Evolutionary conservation across 306 rosid genomes (phyloP).

Genomic region (Lathyrus aphaca): DNA sequence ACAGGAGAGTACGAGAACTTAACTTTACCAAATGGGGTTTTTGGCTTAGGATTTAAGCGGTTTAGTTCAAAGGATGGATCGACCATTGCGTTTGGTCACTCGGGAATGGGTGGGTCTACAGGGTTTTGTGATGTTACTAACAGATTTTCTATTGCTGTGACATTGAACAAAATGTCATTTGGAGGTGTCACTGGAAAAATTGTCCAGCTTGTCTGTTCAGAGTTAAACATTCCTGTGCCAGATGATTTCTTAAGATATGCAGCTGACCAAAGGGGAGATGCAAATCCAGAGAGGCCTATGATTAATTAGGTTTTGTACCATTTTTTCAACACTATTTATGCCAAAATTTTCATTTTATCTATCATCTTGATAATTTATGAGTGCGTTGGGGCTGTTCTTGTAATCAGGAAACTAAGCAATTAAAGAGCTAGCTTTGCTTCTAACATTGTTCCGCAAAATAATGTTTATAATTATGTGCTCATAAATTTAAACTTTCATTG

Average conservation of each 20-base stretch:
- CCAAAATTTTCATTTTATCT: constrained; percentile 13
- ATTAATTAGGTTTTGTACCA: constrained; percentile 56
- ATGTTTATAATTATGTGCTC: constrained; percentile 29
- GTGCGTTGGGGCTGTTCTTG: neutral
- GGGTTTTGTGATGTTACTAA: constrained; percentile 73
- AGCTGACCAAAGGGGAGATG: constrained; percentile 42
- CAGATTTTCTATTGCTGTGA: constrained; percentile 80
- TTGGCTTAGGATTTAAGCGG: constrained; percentile 87
- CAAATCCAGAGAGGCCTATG: constrained; percentile 50
- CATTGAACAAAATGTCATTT: constrained; percentile 79
- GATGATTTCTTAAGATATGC: constrained; percentile 54
- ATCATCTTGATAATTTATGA: constrained; percentile 5
- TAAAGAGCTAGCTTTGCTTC: neutral
- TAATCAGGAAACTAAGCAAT: constrained; percentile 4
- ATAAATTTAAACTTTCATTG: constrained; percentile 3
- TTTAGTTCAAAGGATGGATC: constrained; percentile 61
- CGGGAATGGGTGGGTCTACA: constrained; percentile 97
- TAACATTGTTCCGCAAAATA: no score
- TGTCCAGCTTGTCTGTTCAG: constrained; percentile 79
- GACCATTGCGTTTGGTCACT: constrained; percentile 80
- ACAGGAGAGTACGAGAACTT: constrained; percentile 62
- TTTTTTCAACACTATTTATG: constrained; percentile 14
- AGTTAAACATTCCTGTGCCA: constrained; percentile 81
- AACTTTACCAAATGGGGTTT: constrained; percentile 54
- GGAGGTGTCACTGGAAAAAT: constrained; percentile 71